Base-by-base conservation (phyloP, 202 grass and related monocot species). In the Carex sylvatica region DNA sequence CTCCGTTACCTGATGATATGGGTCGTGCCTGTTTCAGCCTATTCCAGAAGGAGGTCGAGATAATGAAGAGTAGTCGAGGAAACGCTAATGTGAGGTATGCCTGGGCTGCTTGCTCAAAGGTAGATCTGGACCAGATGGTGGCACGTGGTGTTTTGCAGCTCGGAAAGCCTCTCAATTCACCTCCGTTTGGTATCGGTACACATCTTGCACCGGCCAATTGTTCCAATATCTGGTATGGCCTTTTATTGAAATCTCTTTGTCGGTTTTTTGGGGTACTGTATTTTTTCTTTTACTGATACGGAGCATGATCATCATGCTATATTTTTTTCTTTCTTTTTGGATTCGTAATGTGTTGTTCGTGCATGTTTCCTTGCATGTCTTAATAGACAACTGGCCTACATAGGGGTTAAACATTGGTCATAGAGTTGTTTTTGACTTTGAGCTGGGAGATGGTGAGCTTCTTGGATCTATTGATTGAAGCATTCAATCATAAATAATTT, bases 41-140 rank as follows among this genome's bases (percentile, higher is more conserved):
- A 75, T 93, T 93, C 81, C 80, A 86, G 82, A 90, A 93, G 72
- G 91, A 95, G 75, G 86, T 84, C n/a, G 86, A 93, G 40, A n/a
- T 46, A 28, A 90, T 90, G 26, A 88, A 71, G 79, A 80, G 33
- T 69, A 55, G 22, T 35, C 87, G 88, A 85, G 93, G 89, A 55
- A 95, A 87, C 55, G 92, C 96, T 63, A 99, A 99, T 88, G 88
- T 99, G 35, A 93, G 91, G 68, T 99, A 99, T 82, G 96, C 93
- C 33, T 99, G 96, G 96, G 87, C 95, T 79, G 51, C 96, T 83
- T 93, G 90, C 82, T 87, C 96, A 22, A 99, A 91, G 88, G 82
- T 78, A 44, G 59, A 65, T 9, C 85, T 95, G 79, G 83, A 95
- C 73, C 89, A 86, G 68, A 92, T 99, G 96, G 94, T 91, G 88